Percentiles rank a stretch among this genome's conserved stretches.
phyloP scores from a whole-genome alignment of 164 flowering plant genomes.

The Liquidambar formosana region DNA sequence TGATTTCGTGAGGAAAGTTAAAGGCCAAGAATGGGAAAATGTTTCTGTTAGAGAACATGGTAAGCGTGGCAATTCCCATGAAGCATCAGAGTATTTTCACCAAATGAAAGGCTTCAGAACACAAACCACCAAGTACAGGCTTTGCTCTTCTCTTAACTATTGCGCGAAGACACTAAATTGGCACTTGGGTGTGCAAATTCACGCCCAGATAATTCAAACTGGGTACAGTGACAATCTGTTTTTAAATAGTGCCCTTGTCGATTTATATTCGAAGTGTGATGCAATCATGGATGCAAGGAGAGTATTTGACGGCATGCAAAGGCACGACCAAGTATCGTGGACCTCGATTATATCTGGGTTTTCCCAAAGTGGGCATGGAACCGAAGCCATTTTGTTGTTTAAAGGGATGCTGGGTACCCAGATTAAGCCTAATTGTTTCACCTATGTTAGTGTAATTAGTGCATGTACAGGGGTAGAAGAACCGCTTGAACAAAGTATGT shows the following conservation, averaged over 20 bases:
- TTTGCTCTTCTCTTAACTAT: constrained; percentile 25
- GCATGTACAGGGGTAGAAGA: constrained; percentile 25
- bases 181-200: constrained; percentile 42
- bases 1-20: not conserved
- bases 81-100: constrained; percentile 10
- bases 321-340: constrained; percentile 50
- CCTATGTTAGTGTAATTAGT: constrained; percentile 38
- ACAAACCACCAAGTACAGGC: constrained; percentile 22
- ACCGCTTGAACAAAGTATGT: constrained; percentile 12
- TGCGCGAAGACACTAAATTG: constrained; percentile 18
- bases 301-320: constrained; percentile 37
- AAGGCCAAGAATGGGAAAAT: not conserved
- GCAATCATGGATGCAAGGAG: constrained; percentile 31
- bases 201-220: constrained; percentile 28
- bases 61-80: not conserved
- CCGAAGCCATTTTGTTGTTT: constrained; percentile 41
- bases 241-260: constrained; percentile 41
- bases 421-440: constrained; percentile 40
- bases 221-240: constrained; percentile 34
- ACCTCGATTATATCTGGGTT: constrained; percentile 44
- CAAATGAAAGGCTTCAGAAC: constrained; percentile 13
- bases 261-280: constrained; percentile 42
- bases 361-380: constrained; percentile 38
- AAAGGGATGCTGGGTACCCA: constrained; percentile 34
- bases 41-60: not conserved